Conservation (phyloP, 306 rosid species). For the Amphicarpaea edgeworthii region DNA sequence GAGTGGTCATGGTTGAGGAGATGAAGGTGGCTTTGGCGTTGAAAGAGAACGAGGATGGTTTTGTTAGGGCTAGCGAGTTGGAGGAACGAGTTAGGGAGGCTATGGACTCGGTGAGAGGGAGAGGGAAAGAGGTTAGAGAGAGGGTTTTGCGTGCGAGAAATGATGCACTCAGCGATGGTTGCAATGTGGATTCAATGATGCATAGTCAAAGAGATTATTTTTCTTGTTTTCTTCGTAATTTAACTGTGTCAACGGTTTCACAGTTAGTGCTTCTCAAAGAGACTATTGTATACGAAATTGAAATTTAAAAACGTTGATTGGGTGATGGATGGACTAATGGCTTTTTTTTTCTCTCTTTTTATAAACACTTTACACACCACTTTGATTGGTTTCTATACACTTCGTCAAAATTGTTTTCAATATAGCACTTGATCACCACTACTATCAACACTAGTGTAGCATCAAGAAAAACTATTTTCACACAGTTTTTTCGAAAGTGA, state of each 20-base stretch:
- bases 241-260: not conserved
- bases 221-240: not conserved
- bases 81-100: constrained; percentile 42
- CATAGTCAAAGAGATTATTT: not conserved
- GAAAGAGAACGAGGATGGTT: constrained; percentile 45
- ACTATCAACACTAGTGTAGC: too few relatives aligned
- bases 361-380: too few relatives aligned
- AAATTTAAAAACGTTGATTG: too few relatives aligned
- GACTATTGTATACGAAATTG: too few relatives aligned
- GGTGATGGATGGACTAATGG: too few relatives aligned
- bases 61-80: constrained; percentile 53
- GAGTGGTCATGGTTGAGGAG: constrained; percentile 57
- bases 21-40: constrained; percentile 52
- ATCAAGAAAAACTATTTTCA: too few relatives aligned
- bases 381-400: too few relatives aligned
- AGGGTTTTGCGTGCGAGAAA: constrained; percentile 10
- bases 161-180: constrained; percentile 31
- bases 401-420: too few relatives aligned
- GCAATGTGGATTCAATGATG: constrained; percentile 30
- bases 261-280: too few relatives aligned
- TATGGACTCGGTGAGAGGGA: constrained; percentile 33
- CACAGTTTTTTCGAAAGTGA: too few relatives aligned
- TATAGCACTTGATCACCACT: too few relatives aligned
- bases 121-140: constrained; percentile 39
- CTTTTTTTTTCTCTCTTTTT: too few relatives aligned